A percentile compares a stretch with the other conserved stretches of the same genome.
Evolutionary conservation across 1,139 yeast genomes (phyloP).

Genomic region (Protomyces gravidus): DNA sequence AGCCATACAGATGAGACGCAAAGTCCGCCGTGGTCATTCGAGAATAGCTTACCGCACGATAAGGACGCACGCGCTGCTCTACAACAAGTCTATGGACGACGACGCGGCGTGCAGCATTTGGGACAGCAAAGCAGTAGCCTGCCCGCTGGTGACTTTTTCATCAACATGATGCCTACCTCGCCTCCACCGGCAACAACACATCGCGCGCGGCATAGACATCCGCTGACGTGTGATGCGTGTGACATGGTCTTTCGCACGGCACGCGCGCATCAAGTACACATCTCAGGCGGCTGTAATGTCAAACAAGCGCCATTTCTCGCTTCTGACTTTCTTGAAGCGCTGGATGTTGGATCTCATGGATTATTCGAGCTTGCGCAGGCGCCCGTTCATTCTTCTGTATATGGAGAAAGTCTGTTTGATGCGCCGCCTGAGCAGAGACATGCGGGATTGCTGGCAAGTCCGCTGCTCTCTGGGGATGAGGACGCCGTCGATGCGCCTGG

Average conservation of each 20-base stretch:
- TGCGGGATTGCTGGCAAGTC: not conserved
- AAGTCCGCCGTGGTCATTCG: not conserved
- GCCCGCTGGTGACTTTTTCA: not conserved
- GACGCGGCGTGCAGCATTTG: slow-evolving; percentile 16
- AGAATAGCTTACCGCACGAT: not conserved
- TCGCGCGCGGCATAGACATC: not conserved
- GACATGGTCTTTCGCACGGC: slow-evolving; percentile 9
- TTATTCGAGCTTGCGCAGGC: not conserved
- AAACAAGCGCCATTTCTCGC: slow-evolving; percentile 22
- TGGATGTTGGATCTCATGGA: not conserved
- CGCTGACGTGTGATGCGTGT: slow-evolving; percentile 15
- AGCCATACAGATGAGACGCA: slow-evolving; percentile 1
- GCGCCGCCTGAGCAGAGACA: not conserved
- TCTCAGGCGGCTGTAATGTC: slow-evolving; percentile 11
- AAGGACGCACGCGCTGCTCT: slow-evolving; percentile 19
- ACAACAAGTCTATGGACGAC: slow-evolving; percentile 10
- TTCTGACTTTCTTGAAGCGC: slow-evolving; percentile 6
- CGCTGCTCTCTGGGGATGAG: not conserved
- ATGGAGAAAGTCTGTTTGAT: not conserved
- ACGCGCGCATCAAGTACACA: slow-evolving; percentile 5
- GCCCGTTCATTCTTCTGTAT: not conserved
- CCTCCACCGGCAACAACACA: slow-evolving; percentile 10
- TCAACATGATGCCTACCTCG: slow-evolving; percentile 8
- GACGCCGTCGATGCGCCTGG: not conserved
- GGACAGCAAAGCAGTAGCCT: not conserved